Evolutionary conservation across 495 filamentous ascomycete species (phyloP), one percentile per base, ranked within the genome.

Genomic region (Tuber borchii): DNA sequence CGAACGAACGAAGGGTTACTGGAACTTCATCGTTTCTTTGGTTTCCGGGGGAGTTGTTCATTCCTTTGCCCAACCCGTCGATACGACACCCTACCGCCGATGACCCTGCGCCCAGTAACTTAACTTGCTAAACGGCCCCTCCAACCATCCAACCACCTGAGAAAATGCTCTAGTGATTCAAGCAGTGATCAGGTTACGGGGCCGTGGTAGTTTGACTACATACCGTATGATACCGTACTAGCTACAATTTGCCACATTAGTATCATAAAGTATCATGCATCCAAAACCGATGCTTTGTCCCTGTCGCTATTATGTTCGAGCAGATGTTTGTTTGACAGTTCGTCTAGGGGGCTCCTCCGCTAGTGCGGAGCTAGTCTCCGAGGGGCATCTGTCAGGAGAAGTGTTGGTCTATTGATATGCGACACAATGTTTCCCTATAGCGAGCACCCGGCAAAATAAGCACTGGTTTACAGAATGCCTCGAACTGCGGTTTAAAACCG

Each of bases 351-450:
- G 9, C n/a, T 61, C 51, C 51, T 31, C n/a, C 51, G 10, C 51
- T 61, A 61, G 51, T 14, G 51, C 51, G 51, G 51, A 61, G 51
- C 51, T 61, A 61, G 51, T 26, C n/a, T 61, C 51, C 51, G 51
- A 61, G 51, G 51, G 22, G 51, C n/a, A 61, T 31, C 51, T 26
- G 51, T 4, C 22, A 12, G 51, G 48, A 26, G 51, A 9, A 26
- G n/a, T 26, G n/a, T n/a, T 8, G n/a, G 51, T 61, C 8, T n/a
- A n/a, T 56, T 26, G 51, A 61, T 14, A 9, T n/a, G 22, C 51
- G 51, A 65, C 17, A 46, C 45, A 46, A 19, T 12, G 42, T 43
- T 43, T 43, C 42, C 42, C 42, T 42, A 43, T 43, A 10, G 9
- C 42, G 9, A 12, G 42, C 42, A 12, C 42, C 42, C 8, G 42